Evolutionary conservation across 2,329 filamentous ascomycete species (phyloP), one percentile per base, ranked within the genome.

Genomic region (Scedosporium aurantiacum): DNA sequence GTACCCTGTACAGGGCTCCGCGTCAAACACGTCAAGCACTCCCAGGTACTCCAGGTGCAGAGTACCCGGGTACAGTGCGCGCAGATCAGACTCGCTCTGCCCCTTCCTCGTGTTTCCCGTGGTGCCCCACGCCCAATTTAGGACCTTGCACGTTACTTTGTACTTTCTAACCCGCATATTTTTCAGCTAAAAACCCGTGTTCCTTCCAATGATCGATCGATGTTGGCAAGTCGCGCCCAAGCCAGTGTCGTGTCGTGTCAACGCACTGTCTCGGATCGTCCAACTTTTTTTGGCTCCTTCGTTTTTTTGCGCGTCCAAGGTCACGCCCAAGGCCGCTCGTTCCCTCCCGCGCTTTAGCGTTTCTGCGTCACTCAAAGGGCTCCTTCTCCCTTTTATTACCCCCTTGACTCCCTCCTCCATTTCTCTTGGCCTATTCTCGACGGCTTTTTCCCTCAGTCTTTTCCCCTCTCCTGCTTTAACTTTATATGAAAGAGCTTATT

Each of bases 21-120:
- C 57, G 41, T 28, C 23, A 59, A 59, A 59, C 57, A 59, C 57
- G 57, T 59, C 41, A 50, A 47, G 41, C 14, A 7, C 16, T 25
- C 6, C 21, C 18, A 27, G 14, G 57, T 41, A 43, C n/a, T 47
- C 41, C 21, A 45, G 43, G 57, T 59, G 45, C 41, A 45, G 57
- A 43, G 23, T 59, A 59, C 57, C 23, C 25, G 5, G 5, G 41
- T 41, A 27, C 41, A 50, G 16, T 47, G 57, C 57, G 57, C 23
- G 23, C 43, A 52, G 7, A 23, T 45, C 57, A 41, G 23, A 41
- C 27, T 57, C 32, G 7, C 32, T n/a, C 27, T 7, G 18, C 50
- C 50, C 50, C 23, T 54, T 54, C 18, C 50, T 54, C 50, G 12
- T 27, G 18, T 23, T 27, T 21, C 50, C 50, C 23, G n/a, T 16